Percentiles rank a stretch among this genome's conserved stretches.
These are phyloP conservation scores for Cyclotella cryptica DNA, from an alignment of 108 stramenopile genomes.

Conservation along the genomic window DNA sequence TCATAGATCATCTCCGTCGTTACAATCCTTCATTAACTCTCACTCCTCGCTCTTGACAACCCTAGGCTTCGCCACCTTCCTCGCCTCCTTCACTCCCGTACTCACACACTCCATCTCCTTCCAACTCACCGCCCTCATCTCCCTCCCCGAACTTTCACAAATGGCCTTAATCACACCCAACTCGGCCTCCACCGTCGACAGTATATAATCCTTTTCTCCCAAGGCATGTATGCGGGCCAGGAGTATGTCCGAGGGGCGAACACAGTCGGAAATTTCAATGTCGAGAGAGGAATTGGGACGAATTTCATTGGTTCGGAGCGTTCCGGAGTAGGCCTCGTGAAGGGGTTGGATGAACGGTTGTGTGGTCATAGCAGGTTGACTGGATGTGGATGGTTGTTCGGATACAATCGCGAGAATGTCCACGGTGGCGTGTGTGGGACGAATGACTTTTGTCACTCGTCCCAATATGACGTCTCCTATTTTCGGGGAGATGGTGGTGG, in stretches of 20 bases:
- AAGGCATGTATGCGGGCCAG: constrained; percentile 80
- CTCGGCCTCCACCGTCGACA: constrained; percentile 88
- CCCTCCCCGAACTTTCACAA: constrained; percentile 56
- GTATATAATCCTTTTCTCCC: constrained; percentile 82
- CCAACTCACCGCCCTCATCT: constrained; percentile 89
- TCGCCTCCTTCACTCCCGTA: constrained; percentile 73
- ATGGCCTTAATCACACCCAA: constrained; percentile 88
- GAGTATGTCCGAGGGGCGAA: constrained; percentile 88
- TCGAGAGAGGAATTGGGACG: constrained; percentile 68
- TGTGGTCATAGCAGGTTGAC: constrained; percentile 37
- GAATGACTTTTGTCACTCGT: constrained; percentile 63
- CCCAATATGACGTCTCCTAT: constrained; percentile 76
- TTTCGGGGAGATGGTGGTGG: constrained; percentile 22
- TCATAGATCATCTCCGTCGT: background rate
- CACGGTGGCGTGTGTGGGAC: constrained; percentile 66
- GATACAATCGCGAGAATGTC: constrained; percentile 66
- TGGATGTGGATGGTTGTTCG: constrained; percentile 10
- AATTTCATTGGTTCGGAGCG: constrained; percentile 78
- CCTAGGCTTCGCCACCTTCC: constrained; percentile 92
- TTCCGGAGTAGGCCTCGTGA: constrained; percentile 45
- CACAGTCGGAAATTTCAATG: constrained; percentile 67
- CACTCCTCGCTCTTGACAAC: constrained; percentile 7
- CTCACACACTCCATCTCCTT: constrained; percentile 93
- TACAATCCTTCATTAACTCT: background rate
- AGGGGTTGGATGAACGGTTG: constrained; percentile 37